phyloP scores from a whole-genome alignment of 2,329 filamentous ascomycete species.

The Fusarium graminum region DNA sequence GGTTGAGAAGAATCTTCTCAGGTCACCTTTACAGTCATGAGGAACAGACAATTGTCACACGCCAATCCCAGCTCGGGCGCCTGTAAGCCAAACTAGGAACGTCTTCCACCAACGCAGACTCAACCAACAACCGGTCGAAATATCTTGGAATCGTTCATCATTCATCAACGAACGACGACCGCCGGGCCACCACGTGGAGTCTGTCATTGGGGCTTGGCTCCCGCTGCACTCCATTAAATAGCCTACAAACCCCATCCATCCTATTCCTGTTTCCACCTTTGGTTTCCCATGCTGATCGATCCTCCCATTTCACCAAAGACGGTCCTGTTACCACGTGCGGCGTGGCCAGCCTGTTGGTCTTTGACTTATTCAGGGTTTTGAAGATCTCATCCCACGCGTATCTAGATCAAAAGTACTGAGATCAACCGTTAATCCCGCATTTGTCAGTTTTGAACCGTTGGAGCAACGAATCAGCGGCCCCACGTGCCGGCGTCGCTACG shows the following conservation, averaged over 20 bases:
- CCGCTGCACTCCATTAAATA: constrained; percentile 28
- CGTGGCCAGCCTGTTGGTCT: not conserved
- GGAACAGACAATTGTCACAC: not conserved
- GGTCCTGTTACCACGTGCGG: constrained; percentile 30
- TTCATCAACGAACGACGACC: constrained; percentile 33
- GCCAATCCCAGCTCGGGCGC: too few species aligned
- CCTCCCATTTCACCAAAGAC: constrained; percentile 11
- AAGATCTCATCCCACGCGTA: not conserved
- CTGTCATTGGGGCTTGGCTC: constrained; percentile 42
- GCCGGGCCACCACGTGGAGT: constrained; percentile 43
- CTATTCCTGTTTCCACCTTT: constrained; percentile 7
- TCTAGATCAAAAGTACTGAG: constrained; percentile 3
- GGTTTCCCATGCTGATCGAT: constrained; percentile 8
- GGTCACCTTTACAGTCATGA: not conserved
- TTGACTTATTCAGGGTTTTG: constrained; percentile 4
- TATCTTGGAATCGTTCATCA: constrained; percentile 2
- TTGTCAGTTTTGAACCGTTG: not conserved
- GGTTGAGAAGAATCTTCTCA: too few species aligned
- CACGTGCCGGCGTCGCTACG: constrained; percentile 45
- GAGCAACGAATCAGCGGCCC: constrained; percentile 49
- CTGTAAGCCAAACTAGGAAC: not conserved
- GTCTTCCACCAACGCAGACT: constrained; percentile 13
- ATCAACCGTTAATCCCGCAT: constrained; percentile 18
- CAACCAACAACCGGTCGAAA: constrained; percentile 5
- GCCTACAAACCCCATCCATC: not conserved